A percentile compares a stretch with the other conserved stretches of the same genome.
Conservation (phyloP, 1,139 yeast genomes). For the Nakaseomyces kungkrabaensis region DNA sequence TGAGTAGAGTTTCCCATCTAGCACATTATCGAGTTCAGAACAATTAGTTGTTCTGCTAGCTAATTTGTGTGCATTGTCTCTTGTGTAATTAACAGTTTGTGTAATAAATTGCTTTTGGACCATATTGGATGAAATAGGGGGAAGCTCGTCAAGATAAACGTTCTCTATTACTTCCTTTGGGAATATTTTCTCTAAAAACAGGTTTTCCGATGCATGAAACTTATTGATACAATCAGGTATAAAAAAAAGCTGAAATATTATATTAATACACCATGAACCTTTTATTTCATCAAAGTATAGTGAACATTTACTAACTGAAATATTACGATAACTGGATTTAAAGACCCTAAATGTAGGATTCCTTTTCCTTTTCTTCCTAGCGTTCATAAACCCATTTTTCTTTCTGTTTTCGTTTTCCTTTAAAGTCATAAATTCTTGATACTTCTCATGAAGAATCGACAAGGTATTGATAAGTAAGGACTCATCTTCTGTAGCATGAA, state of each 20-base stretch:
- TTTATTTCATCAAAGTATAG: not conserved
- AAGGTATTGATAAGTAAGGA: not conserved
- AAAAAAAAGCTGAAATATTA: not conserved
- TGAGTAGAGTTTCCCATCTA: constrained; percentile 20
- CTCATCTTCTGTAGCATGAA: not conserved
- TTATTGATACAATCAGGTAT: not conserved
- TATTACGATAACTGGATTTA: not conserved
- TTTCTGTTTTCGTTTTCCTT: not conserved
- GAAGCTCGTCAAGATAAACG: not conserved
- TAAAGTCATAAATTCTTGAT: not conserved
- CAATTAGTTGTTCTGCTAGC: not conserved
- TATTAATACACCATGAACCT: not conserved
- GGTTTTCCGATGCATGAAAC: not conserved
- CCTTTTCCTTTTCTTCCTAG: not conserved
- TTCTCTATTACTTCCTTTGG: not conserved
- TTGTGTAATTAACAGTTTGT: constrained; percentile 10
- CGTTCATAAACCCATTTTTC: not conserved
- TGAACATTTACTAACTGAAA: not conserved
- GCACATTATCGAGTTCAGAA: constrained; percentile 2
- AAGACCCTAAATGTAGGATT: not conserved
- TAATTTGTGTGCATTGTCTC: not conserved
- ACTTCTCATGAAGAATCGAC: not conserved
- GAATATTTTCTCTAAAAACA: not conserved
- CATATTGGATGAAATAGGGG: constrained; percentile 8
- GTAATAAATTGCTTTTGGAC: constrained; percentile 20